Evolutionary conservation across 2,329 filamentous ascomycete species (phyloP), one percentile per base, ranked within the genome.

Genomic region (Cladosporium velox): DNA sequence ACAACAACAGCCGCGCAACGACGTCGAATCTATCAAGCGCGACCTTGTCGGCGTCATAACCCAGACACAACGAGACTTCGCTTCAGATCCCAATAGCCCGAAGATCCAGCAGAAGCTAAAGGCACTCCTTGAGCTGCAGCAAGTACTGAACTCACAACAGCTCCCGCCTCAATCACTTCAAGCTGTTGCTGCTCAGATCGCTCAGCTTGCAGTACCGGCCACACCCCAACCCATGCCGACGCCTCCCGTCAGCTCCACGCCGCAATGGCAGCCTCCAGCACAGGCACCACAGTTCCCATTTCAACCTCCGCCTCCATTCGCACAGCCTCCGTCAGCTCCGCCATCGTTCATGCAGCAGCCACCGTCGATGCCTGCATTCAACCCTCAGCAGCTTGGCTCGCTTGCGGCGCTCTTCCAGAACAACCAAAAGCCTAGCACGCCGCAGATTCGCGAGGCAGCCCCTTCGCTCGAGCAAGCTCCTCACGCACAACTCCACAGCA

Each of bases 91-190:
- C 67, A 87, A 89, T 83, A 91, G 97, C 82, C 80, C 84, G 79
- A 87, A 88, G 79, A 85, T 92, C 76, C 90, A 92, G 77, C 89
- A 87, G 75, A 91, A 91, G 80, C 83, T 97, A 75, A 91, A 92
- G 80, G 92, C 93, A 69, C 86, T 97, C 72, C 83, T 93, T 79
- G 91, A 95, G 78, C 86, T 98, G 70, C 92, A 96, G 81, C 88
- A 85, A 71, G 87, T 94, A 71, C 83, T 97, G 75, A 88, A 91
- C 77, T 89, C 85, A 72, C 90, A 92, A 78, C 88, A 89, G 75
- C 84, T 97, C 77, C 55, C 55, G 5, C 57, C 64, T 60, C 32
- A 52, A 77, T 92, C 95, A 85, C 89, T 97, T 79, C 88, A 90
- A 78, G 88, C 89, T 78, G 86, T 97, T 78, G 86, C 81, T 41